Evolutionary conservation across 768 basidiomycete species (phyloP).

Genomic region (Mycena haematopus): DNA sequence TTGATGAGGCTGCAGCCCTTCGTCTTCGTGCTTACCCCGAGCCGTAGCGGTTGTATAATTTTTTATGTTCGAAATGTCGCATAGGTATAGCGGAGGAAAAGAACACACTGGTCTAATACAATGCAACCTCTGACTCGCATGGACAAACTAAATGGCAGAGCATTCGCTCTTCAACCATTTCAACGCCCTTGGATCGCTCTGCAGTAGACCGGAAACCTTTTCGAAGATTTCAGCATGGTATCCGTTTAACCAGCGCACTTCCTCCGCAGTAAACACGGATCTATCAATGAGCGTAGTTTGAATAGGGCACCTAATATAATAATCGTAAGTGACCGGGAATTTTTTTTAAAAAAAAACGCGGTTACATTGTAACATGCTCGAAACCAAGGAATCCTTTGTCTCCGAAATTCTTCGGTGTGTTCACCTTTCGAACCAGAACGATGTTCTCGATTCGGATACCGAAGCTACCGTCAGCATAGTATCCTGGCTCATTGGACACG

Average conservation of each 20-base stretch:
- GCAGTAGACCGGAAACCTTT: conserved; percentile 76
- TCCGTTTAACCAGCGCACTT: conserved; percentile 80
- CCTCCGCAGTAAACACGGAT: conserved; percentile 63
- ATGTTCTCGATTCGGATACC: conserved; percentile 95
- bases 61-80: too few species aligned
- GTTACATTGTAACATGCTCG: conserved; percentile 85
- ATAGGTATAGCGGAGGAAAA: too few species aligned
- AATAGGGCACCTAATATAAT: conserved; percentile 75
- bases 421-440: conserved; percentile 72
- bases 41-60: too few species aligned
- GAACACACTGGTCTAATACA: background rate
- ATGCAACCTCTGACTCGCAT: too few species aligned
- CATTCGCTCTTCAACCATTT: conserved; percentile 71
- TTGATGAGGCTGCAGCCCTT: too few species aligned
- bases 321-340: background rate
- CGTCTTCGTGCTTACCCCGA: too few species aligned
- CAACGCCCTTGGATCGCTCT: conserved; percentile 63
- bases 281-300: conserved; percentile 82
- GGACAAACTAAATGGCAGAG: conserved; percentile 29
- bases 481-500: conserved; percentile 93
- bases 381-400: conserved; percentile 84
- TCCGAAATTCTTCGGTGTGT: conserved; percentile 82
- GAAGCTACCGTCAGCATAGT: conserved; percentile 88
- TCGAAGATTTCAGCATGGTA: conserved; percentile 81
- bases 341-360: background rate